Evolutionary conservation across 108 stramenopile genomes (phyloP), one percentile per base, ranked within the genome.

Genomic region (Stephanodiscus triporus): DNA sequence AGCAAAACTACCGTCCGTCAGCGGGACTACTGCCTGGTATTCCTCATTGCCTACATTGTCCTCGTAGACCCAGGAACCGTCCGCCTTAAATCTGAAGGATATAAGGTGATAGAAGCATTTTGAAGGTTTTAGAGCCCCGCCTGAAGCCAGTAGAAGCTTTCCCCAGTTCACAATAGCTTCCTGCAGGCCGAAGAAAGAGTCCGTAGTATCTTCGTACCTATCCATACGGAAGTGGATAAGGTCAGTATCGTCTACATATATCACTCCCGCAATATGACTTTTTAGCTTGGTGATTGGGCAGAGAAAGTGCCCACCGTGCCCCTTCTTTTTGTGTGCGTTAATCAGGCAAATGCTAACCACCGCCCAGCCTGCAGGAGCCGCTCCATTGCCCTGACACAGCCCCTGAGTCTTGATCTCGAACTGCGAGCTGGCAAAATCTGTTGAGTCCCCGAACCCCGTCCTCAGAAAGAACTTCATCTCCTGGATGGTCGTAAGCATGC

Each of bases 391-490:
- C 13, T 66, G 66, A 19, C 32, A 66, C 0, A 59, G 34, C 0
- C 58, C 58, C 32, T 59, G 58, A 37, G 30, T 34, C 30, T 66
- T 66, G 9, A 66, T 34, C 9, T 48, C 4, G 4, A 65, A 38
- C 2, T 22, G 19, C 42, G 45, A 65, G 20, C 64, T 22, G 0
- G 27, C 32, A 34, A 34, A 49, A 6, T 49, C 48, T 49, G 16
- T 49, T 2, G 78, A 80, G 29, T 74, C 56, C 0, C 78, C 78
- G 30, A 69, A 75, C 0, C 73, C 78, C 0, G 66, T 80, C 0
- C 78, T 27, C 0, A 80, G 68, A 27, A 29, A 63, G 68, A 66
- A 80, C 19, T 68, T 30, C 78, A 80, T 80, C 2, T 9, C 1
- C 2, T 60, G 56, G 20, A 80, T 66, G 0, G 78, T 36, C 5